phyloP scores from a whole-genome alignment of 495 filamentous ascomycete genomes.

The Parachaetomium inaequale region DNA sequence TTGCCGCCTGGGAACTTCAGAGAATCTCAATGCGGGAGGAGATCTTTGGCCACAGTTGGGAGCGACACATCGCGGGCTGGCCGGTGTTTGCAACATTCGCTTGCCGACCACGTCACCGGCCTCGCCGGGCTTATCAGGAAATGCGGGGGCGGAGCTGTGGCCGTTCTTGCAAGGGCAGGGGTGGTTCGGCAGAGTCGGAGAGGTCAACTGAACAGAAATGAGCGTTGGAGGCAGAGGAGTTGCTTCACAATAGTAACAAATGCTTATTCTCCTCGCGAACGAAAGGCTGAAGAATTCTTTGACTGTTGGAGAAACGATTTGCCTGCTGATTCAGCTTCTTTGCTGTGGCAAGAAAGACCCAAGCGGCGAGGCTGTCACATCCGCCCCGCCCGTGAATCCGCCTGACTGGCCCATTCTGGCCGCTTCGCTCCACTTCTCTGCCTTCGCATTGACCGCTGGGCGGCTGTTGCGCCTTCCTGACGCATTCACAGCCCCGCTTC shows the following conservation, averaged over 20 bases:
- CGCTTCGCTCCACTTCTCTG: slow-evolving; percentile 32
- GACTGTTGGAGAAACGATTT: not conserved
- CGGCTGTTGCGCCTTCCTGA: slow-evolving; percentile 39
- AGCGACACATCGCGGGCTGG: not conserved
- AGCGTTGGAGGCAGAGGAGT: not conserved
- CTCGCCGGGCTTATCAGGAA: slow-evolving; percentile 12
- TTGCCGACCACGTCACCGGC: slow-evolving; percentile 21
- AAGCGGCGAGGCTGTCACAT: slow-evolving; percentile 11
- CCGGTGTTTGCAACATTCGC: not conserved
- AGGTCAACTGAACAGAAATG: not conserved
- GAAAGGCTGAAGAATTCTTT: not conserved
- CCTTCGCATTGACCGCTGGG: slow-evolving; percentile 19
- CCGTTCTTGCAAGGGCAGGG: not conserved
- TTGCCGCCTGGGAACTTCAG: no score
- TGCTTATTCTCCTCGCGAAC: not conserved
- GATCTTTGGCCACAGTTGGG: not conserved
- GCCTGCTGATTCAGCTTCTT: slow-evolving; percentile 14
- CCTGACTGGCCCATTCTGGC: slow-evolving; percentile 31
- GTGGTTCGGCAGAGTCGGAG: not conserved
- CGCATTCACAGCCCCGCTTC: slow-evolving; percentile 35
- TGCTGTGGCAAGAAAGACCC: slow-evolving; percentile 13
- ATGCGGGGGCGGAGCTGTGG: slow-evolving; percentile 14
- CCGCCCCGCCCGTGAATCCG: slow-evolving; percentile 33
- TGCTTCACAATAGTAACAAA: not conserved
- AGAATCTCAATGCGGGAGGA: no score